Conservation (phyloP, 345 rosid genomes). For the Schrenkiella parvula region DNA sequence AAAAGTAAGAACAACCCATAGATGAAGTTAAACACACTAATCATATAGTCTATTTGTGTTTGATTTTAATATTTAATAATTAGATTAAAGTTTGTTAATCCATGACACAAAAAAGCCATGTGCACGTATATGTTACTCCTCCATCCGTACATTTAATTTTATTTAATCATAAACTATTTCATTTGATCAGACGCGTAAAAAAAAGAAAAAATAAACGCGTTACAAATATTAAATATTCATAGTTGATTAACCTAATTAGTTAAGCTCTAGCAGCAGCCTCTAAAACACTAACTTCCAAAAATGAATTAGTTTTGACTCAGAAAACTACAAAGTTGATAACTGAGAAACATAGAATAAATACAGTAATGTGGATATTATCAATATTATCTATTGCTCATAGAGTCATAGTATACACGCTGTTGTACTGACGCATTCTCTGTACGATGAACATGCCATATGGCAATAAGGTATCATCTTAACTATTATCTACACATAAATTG, state of each 20-base stretch:
- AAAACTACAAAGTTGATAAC: constrained; percentile 11
- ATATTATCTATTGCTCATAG: constrained; percentile 8
- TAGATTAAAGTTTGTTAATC: not conserved
- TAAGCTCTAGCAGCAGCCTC: constrained; percentile 22
- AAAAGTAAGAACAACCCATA: constrained; percentile 9
- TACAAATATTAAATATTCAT: not conserved
- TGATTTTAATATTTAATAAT: not conserved
- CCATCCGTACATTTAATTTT: constrained; percentile 8
- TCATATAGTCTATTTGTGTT: not conserved
- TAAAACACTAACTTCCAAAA: not conserved
- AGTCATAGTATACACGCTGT: not conserved
- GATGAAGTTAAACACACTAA: not conserved
- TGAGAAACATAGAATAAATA: constrained; percentile 1
- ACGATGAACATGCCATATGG: constrained; percentile 6
- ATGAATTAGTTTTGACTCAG: not conserved
- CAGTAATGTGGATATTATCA: not conserved
- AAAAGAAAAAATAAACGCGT: constrained; percentile 7
- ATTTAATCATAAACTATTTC: constrained; percentile 8
- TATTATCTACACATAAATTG: not conserved
- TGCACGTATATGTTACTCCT: constrained; percentile 5
- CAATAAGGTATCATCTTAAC: not conserved
- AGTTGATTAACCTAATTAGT: not conserved
- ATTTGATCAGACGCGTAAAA: constrained; percentile 18
- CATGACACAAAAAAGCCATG: not conserved
- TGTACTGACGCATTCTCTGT: not conserved